A percentile compares a stretch with the other conserved stretches of the same genome.
Conservation (phyloP, 2,329 filamentous ascomycete species). For the Onygenales sp. region DNA sequence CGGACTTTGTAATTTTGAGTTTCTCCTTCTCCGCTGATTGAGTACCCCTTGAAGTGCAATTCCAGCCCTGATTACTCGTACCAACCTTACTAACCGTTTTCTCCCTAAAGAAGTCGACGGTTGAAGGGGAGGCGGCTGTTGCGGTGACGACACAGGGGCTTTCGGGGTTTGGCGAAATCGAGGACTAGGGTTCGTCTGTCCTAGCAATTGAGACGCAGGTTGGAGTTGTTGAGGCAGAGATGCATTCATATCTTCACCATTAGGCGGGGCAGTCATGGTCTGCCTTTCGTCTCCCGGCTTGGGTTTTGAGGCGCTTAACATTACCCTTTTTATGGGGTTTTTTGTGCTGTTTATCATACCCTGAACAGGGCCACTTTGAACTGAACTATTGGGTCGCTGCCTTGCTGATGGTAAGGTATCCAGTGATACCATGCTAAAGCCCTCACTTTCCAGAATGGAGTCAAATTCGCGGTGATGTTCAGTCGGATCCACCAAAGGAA, state of each 20-base stretch:
- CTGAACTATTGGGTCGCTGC: constrained; percentile 29
- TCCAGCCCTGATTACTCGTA: constrained; percentile 26
- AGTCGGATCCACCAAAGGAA: constrained; percentile 22
- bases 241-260: background rate
- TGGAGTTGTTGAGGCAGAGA: background rate
- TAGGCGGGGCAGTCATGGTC: background rate
- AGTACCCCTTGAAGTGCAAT: constrained; percentile 29
- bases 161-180: background rate
- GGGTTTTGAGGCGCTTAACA: constrained; percentile 5
- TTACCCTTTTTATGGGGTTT: constrained; percentile 8
- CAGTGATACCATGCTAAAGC: constrained; percentile 49
- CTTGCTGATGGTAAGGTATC: constrained; percentile 43
- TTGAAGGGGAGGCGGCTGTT: constrained; percentile 10
- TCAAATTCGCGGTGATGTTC: constrained; percentile 41
- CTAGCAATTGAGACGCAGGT: background rate
- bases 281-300: background rate
- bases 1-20: constrained; percentile 8
- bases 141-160: constrained; percentile 5
- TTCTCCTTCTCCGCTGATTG: constrained; percentile 9
- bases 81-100: constrained; percentile 20
- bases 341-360: background rate
- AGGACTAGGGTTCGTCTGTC: background rate
- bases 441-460: constrained; percentile 48
- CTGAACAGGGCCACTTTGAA: constrained; percentile 6
- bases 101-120: constrained; percentile 7